These are phyloP conservation scores for Epichloe gansuensis DNA, from an alignment of 2,329 filamentous ascomycete species.

Conservation along the genomic window DNA sequence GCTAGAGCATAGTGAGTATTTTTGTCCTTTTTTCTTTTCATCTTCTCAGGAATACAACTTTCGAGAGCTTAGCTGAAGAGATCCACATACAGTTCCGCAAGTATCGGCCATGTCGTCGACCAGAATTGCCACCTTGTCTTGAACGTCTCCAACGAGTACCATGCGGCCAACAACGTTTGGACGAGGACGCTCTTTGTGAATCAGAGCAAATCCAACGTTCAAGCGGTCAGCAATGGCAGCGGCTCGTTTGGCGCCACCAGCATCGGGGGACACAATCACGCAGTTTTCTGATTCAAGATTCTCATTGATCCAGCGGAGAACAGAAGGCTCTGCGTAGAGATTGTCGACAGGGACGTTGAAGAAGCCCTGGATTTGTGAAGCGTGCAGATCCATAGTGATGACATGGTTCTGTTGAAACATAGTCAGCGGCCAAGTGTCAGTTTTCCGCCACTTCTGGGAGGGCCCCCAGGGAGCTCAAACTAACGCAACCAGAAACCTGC, in stretches of 20 bases:
- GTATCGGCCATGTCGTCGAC: slow-evolving; percentile 98
- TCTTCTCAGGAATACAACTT: neutral
- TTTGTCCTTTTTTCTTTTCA: neutral
- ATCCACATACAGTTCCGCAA: slow-evolving; percentile 53
- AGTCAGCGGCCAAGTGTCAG: neutral
- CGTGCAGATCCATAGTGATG: slow-evolving; percentile 93
- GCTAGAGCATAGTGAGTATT: slow-evolving; percentile 14
- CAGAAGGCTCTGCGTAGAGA: slow-evolving; percentile 86
- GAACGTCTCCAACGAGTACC: slow-evolving; percentile 87
- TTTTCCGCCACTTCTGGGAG: neutral
- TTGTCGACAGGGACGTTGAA: slow-evolving; percentile 72
- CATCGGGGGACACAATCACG: slow-evolving; percentile 90
- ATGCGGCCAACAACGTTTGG: slow-evolving; percentile 81
- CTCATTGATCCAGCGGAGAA: slow-evolving; percentile 80
- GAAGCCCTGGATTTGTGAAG: slow-evolving; percentile 89
- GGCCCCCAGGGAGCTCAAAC: slow-evolving; percentile 6
- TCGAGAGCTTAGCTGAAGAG: neutral
- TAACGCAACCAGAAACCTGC: slow-evolving; percentile 71
- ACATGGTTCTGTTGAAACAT: slow-evolving; percentile 32
- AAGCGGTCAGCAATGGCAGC: slow-evolving; percentile 88
- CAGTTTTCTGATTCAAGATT: slow-evolving; percentile 71
- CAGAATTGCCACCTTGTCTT: slow-evolving; percentile 83
- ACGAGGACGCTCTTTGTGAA: slow-evolving; percentile 88
- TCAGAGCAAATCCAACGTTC: slow-evolving; percentile 82
- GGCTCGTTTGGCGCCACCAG: slow-evolving; percentile 85